These are phyloP conservation scores for Metschnikowia drakensbergensis DNA, from an alignment of 805 yeast species.

Conservation along the genomic window DNA sequence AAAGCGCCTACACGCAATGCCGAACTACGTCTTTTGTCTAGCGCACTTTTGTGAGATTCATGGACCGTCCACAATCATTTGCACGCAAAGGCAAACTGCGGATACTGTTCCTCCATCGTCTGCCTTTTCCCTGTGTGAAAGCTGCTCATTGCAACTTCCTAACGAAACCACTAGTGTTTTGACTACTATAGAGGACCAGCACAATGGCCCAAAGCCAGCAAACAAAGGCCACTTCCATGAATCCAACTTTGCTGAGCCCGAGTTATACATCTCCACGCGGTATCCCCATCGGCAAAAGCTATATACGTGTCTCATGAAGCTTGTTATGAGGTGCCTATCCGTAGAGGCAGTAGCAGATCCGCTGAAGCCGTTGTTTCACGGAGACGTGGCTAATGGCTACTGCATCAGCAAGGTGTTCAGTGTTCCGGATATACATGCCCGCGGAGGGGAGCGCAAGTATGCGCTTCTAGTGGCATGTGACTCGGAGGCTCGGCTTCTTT, in stretches of 20 bases:
- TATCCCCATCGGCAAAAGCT: slow-evolving; percentile 49
- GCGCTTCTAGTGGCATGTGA: slow-evolving; percentile 56
- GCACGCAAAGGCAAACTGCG: slow-evolving; percentile 47
- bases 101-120: slow-evolving; percentile 36
- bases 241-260: slow-evolving; percentile 11
- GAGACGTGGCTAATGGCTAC: slow-evolving; percentile 58
- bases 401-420: slow-evolving; percentile 60
- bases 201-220: neutral
- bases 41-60: slow-evolving; percentile 79
- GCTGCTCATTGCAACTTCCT: slow-evolving; percentile 58
- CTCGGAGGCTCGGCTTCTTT: slow-evolving; percentile 47
- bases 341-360: slow-evolving; percentile 63
- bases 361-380: slow-evolving; percentile 58
- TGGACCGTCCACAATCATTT: slow-evolving; percentile 65
- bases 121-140: slow-evolving; percentile 49
- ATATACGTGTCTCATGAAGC: slow-evolving; percentile 53
- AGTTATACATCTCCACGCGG: slow-evolving; percentile 50
- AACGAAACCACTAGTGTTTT: slow-evolving; percentile 22
- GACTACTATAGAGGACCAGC: slow-evolving; percentile 11
- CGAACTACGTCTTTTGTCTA: slow-evolving; percentile 47
- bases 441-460: slow-evolving; percentile 72
- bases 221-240: slow-evolving; percentile 36
- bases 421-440: slow-evolving; percentile 58
- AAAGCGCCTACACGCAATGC: slow-evolving; percentile 14
- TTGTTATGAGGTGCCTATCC: slow-evolving; percentile 60